Conservation (phyloP, 768 basidiomycete genomes). For the Udeniomyces megalosporus region DNA sequence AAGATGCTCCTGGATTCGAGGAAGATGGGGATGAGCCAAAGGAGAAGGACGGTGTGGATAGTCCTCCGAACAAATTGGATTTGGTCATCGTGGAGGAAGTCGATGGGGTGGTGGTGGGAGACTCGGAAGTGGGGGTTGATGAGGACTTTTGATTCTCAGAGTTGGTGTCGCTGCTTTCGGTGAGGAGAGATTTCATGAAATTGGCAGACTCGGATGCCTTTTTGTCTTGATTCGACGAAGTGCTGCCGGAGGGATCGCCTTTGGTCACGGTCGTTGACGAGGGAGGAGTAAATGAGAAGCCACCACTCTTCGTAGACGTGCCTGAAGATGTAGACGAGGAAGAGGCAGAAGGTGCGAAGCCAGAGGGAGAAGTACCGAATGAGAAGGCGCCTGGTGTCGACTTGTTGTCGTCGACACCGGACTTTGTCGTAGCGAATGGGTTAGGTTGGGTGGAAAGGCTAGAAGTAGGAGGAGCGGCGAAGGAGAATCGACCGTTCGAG, state of each 20-base stretch:
- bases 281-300: not conserved
- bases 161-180: not conserved
- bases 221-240: not conserved
- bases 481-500: not conserved
- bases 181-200: constrained; percentile 5
- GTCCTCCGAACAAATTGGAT: not conserved
- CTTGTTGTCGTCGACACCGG: too few species aligned
- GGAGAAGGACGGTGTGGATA: not conserved
- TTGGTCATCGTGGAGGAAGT: not conserved
- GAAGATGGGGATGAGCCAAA: not conserved
- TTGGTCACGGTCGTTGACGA: not conserved
- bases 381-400: constrained; percentile 1
- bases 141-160: not conserved
- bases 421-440: too few species aligned
- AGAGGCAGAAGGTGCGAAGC: too few species aligned
- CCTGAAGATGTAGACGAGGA: not conserved
- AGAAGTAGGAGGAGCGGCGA: not conserved
- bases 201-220: not conserved
- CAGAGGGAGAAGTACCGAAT: not conserved
- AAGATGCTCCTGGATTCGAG: not conserved
- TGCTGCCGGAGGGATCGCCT: not conserved
- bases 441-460: not conserved
- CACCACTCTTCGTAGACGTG: not conserved
- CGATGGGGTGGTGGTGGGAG: not conserved
- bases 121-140: constrained; percentile 8